A percentile compares a stretch with the other conserved stretches of the same genome.
Evolutionary conservation across 1,284 basidiomycete species (phyloP).

Genomic region (Xanthoconium separans): DNA sequence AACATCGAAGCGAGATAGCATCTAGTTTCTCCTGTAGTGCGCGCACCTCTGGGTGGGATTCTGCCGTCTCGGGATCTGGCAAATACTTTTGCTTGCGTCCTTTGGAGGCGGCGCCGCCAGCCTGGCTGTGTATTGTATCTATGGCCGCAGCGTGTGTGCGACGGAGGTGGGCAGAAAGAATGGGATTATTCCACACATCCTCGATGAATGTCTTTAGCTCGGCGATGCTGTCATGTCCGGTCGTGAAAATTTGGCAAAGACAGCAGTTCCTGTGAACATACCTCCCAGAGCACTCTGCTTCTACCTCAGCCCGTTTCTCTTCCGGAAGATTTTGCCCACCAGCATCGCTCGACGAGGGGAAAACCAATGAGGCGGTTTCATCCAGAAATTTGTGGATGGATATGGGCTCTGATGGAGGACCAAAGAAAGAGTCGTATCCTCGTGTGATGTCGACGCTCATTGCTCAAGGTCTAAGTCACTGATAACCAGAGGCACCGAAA

Average conservation of each 20-base stretch:
- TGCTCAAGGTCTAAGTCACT: not conserved
- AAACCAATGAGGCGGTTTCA: conserved; percentile 18
- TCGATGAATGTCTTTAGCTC: conserved; percentile 50
- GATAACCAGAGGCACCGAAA: not conserved
- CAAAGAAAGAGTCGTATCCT: conserved; percentile 40
- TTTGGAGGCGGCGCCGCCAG: conserved; percentile 40
- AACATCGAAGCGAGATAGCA: conserved; percentile 50
- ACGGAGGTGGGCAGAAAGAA: conserved; percentile 55
- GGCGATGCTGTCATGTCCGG: conserved; percentile 43
- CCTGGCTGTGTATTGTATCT: conserved; percentile 42
- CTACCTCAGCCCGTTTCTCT: conserved; percentile 30
- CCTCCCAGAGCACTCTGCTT: conserved; percentile 42
- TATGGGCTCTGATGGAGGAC: conserved; percentile 53
- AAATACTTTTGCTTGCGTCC: conserved; percentile 44
- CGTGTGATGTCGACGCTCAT: conserved; percentile 29
- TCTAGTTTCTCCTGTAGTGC: conserved; percentile 51
- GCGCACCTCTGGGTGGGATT: conserved; percentile 41
- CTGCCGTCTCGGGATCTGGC: conserved; percentile 32
- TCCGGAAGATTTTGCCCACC: conserved; percentile 29
- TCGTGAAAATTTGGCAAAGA: not conserved
- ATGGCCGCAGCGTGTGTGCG: conserved; percentile 53
- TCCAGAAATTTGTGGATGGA: conserved; percentile 44
- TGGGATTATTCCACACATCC: conserved; percentile 52
- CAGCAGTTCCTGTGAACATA: conserved; percentile 17
- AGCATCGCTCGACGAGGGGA: conserved; percentile 10